These are phyloP conservation scores for Termitomyces sp. DNA, from an alignment of 768 basidiomycete genomes.

Conservation along the genomic window DNA sequence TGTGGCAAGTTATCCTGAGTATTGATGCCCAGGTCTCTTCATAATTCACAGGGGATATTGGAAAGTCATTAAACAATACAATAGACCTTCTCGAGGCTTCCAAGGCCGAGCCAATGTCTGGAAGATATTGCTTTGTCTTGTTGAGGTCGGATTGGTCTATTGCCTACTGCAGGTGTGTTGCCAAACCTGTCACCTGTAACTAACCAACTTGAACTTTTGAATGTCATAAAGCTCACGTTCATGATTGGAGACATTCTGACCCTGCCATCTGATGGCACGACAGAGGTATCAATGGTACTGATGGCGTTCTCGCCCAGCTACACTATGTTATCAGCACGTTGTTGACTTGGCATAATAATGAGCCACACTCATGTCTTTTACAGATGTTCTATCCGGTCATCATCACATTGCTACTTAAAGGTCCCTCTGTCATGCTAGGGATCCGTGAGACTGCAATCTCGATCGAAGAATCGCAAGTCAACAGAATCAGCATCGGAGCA, in stretches of 20 bases:
- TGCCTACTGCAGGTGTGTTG: not conserved
- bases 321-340: not conserved
- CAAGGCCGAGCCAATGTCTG: not conserved
- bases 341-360: not conserved
- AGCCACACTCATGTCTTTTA: not conserved
- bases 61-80: not conserved
- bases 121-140: not conserved
- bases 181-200: too few relatives aligned
- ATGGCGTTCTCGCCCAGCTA: not conserved
- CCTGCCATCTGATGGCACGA: too few relatives aligned
- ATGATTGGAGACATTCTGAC: too few relatives aligned
- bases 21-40: too few relatives aligned
- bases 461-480: not conserved
- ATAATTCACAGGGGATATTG: not conserved
- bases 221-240: too few relatives aligned
- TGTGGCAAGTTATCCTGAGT: not conserved
- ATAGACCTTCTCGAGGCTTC: not conserved
- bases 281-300: not conserved
- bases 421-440: not conserved
- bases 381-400: not conserved
- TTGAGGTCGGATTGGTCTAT: not conserved
- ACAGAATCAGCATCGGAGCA: too few relatives aligned
- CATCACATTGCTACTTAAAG: not conserved
- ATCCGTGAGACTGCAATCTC: not conserved
- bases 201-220: too few relatives aligned